Percentiles rank a stretch among this genome's conserved stretches.
Conservation (phyloP, 352 stramenopile genomes). For the Globisporangium emineosum region DNA sequence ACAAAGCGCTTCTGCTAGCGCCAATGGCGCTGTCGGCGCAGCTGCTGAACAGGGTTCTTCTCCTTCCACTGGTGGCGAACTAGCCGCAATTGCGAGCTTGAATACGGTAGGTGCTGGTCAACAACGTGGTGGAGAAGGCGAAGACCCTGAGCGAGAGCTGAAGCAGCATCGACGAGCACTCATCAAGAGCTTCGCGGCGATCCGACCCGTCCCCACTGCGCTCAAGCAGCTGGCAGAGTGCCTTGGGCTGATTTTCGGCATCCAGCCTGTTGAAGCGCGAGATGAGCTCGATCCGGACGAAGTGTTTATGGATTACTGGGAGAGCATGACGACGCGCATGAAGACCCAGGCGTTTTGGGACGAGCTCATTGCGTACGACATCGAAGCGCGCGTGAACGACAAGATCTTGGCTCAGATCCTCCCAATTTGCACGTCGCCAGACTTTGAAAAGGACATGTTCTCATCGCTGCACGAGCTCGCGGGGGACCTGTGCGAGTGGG, state of each 20-base stretch:
- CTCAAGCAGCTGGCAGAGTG: conserved; percentile 69
- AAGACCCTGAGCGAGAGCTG: neutral
- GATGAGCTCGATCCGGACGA: conserved; percentile 74
- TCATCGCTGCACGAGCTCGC: conserved; percentile 46
- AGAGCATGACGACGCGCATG: conserved; percentile 33
- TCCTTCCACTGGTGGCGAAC: neutral
- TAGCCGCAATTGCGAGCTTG: neutral
- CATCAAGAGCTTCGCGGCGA: conserved; percentile 35
- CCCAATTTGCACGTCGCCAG: conserved; percentile 52
- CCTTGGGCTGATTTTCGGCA: conserved; percentile 57
- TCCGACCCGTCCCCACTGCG: conserved; percentile 40
- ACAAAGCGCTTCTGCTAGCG: no score
- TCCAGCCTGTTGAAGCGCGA: conserved; percentile 49
- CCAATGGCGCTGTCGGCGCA: neutral
- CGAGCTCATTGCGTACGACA: conserved; percentile 39
- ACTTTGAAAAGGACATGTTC: conserved; percentile 61
- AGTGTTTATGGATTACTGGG: conserved; percentile 75
- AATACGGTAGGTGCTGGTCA: neutral
- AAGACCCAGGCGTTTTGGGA: conserved; percentile 46
- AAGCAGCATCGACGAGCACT: conserved; percentile 19
- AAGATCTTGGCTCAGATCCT: conserved; percentile 52
- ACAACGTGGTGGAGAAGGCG: neutral
- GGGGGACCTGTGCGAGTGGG: conserved; percentile 60
- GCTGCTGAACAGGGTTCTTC: neutral
- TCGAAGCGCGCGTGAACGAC: conserved; percentile 34